A percentile compares a stretch with the other conserved stretches of the same genome.
These are phyloP conservation scores for Colletotrichum viniferum DNA, from an alignment of 2,329 filamentous ascomycete species.

Conservation along the genomic window DNA sequence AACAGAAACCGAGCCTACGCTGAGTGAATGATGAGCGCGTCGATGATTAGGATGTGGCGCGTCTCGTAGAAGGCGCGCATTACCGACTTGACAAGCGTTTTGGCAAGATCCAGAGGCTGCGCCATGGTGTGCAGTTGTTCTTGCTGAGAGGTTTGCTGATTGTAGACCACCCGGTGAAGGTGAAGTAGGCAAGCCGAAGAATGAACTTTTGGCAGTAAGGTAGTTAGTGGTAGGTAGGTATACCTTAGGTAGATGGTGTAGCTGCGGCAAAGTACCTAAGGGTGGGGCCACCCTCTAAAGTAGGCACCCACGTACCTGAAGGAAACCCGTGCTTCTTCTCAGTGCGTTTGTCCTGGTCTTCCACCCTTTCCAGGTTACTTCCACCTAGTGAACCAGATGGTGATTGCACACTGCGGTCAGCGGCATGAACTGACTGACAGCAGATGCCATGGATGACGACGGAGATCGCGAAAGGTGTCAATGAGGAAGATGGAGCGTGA, in stretches of 20 bases:
- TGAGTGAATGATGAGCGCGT: constrained; percentile 85
- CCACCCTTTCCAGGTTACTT: neutral
- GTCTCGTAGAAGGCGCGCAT: constrained; percentile 87
- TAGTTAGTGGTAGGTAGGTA: neutral
- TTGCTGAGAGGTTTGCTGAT: neutral
- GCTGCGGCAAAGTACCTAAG: neutral
- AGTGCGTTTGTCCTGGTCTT: neutral
- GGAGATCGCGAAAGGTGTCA: neutral
- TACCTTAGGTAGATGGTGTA: neutral
- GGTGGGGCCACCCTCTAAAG: neutral
- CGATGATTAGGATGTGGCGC: constrained; percentile 82
- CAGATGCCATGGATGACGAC: neutral
- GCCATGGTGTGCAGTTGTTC: neutral
- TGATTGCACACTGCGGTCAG: neutral
- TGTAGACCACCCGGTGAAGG: neutral
- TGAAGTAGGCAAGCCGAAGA: neutral
- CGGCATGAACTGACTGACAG: neutral
- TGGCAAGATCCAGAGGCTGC: constrained; percentile 55
- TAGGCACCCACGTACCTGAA: neutral
- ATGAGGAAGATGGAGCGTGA: neutral
- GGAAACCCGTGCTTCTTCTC: neutral
- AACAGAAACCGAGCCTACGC: constrained; percentile 54
- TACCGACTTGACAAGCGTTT: constrained; percentile 84
- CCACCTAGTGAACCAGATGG: neutral
- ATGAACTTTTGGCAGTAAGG: neutral